A percentile compares a stretch with the other conserved stretches of the same genome.
Conservation (phyloP, 1,284 basidiomycete genomes). For the Rhodotorula sp. region DNA sequence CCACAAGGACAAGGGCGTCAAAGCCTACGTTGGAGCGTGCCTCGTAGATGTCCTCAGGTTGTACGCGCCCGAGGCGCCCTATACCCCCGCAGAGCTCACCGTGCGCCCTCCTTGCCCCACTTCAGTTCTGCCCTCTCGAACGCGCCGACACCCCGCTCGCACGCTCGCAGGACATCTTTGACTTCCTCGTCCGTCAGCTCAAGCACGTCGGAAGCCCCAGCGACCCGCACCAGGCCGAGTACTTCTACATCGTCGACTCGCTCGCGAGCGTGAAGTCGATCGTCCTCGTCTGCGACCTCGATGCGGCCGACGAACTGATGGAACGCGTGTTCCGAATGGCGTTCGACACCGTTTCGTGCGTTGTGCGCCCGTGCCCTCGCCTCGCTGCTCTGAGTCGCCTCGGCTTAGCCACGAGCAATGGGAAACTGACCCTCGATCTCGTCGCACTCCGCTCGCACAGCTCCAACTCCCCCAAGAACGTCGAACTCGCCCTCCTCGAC, state of each 20-base stretch:
- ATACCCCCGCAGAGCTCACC: constrained; percentile 75
- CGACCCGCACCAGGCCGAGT: constrained; percentile 78
- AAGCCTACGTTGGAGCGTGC: constrained; percentile 89
- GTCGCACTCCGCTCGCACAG: constrained; percentile 47
- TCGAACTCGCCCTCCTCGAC: constrained; percentile 82
- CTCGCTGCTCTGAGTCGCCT: not conserved
- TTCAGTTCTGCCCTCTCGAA: not conserved
- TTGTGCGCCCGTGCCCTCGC: not conserved
- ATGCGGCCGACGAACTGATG: constrained; percentile 79
- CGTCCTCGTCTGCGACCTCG: constrained; percentile 84
- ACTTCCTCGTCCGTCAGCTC: constrained; percentile 88
- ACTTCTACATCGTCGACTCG: constrained; percentile 87
- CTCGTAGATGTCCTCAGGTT: constrained; percentile 88
- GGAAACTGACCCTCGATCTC: not conserved
- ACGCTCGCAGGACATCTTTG: constrained; percentile 75
- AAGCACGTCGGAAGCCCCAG: constrained; percentile 59
- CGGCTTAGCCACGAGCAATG: not conserved
- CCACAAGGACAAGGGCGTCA: constrained; percentile 87
- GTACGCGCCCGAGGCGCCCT: constrained; percentile 96
- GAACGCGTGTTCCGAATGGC: constrained; percentile 77
- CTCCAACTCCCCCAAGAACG: constrained; percentile 76
- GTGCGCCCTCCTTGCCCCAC: constrained; percentile 45
- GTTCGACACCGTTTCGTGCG: constrained; percentile 68
- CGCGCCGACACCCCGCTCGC: not conserved
- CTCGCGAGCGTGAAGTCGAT: constrained; percentile 92